Evolutionary conservation across 2,329 filamentous ascomycete species (phyloP).

Genomic region (Escovopsis sp.): DNA sequence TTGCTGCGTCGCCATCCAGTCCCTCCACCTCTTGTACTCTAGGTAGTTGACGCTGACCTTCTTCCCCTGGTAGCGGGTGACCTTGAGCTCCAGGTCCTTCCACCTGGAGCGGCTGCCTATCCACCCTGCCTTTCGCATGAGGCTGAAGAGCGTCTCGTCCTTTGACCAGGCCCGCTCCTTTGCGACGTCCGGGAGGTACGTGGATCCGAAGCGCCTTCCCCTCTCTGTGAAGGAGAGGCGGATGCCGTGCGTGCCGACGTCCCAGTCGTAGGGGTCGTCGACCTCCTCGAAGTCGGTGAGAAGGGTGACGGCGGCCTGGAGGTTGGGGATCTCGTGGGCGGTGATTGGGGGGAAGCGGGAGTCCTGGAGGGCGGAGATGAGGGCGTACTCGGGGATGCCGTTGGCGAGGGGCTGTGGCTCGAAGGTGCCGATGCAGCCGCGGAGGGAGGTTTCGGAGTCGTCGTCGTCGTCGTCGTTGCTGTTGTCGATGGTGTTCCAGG

Average conservation of each 20-base stretch:
- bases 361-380: constrained; percentile 60
- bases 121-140: constrained; percentile 95
- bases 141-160: constrained; percentile 75
- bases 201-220: constrained; percentile 62
- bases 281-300: constrained; percentile 74
- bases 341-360: constrained; percentile 44
- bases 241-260: constrained; percentile 71
- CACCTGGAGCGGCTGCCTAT: constrained; percentile 64
- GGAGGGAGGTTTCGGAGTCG: constrained; percentile 37
- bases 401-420: constrained; percentile 57
- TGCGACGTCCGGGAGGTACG: constrained; percentile 86
- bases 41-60: constrained; percentile 55
- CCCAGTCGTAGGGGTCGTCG: constrained; percentile 66
- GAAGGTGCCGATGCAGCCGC: constrained; percentile 95
- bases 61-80: constrained; percentile 76
- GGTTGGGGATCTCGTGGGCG: constrained; percentile 36
- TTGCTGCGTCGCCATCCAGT: constrained; percentile 37
- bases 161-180: constrained; percentile 89
- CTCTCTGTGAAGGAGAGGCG: constrained; percentile 71
- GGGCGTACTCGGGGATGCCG: constrained; percentile 65
- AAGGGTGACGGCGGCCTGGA: constrained; percentile 61
- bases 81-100: constrained; percentile 63
- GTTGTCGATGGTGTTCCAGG: constrained; percentile 63
- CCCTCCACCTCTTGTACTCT: constrained; percentile 68
- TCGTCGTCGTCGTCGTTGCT: no score